Evolutionary conservation across 1,284 basidiomycete species (phyloP).

Genomic region (Veloporphyrellus conicus): DNA sequence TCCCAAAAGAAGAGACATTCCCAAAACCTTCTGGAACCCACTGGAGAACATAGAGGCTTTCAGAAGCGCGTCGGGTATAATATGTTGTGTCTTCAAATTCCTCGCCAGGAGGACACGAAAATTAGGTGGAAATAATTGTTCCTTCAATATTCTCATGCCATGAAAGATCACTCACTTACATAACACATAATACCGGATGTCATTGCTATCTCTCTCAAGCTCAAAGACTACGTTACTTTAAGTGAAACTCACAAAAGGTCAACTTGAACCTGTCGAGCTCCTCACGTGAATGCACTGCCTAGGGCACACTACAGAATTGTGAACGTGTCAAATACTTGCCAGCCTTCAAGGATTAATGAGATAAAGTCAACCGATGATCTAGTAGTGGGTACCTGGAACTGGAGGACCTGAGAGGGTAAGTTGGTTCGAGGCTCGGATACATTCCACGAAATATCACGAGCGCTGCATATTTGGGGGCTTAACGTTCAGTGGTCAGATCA

Average conservation of each 20-base stretch:
- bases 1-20: constrained; percentile 69
- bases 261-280: too few species aligned
- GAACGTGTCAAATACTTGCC: background rate
- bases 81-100: background rate
- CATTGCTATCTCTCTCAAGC: too few species aligned
- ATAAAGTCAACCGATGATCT: too few species aligned
- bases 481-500: constrained; percentile 3
- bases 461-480: background rate
- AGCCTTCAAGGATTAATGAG: too few species aligned
- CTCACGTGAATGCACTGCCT: background rate
- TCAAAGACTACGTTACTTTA: too few species aligned
- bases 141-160: too few species aligned
- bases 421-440: background rate
- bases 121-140: too few species aligned
- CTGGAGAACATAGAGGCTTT: constrained; percentile 21
- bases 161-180: too few species aligned
- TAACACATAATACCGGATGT: too few species aligned
- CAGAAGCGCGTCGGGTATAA: too few species aligned
- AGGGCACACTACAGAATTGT: background rate
- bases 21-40: constrained; percentile 40
- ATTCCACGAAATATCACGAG: background rate
- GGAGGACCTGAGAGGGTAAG: too few species aligned
- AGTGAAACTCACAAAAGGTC: too few species aligned
- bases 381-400: background rate
- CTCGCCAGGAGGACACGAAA: background rate